Conservation (phyloP, 1,284 basidiomycete genomes). For the Tylopilus sp. region DNA sequence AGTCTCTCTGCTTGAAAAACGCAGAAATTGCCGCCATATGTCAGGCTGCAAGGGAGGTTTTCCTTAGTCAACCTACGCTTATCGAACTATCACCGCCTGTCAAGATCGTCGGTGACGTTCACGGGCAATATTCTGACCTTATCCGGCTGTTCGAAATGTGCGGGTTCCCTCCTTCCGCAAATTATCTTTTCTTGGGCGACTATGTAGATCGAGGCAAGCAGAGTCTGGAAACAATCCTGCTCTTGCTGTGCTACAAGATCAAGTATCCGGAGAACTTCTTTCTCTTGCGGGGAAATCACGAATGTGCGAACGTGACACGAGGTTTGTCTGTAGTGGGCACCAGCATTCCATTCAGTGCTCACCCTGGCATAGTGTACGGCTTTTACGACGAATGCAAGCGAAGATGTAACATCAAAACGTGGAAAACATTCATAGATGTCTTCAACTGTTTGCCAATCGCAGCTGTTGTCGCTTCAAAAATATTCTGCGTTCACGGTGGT, state of each 20-base stretch:
- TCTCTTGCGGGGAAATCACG: slow-evolving; percentile 95
- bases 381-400: slow-evolving; percentile 99
- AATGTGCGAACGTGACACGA: slow-evolving; percentile 98
- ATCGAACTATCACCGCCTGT: slow-evolving; percentile 98
- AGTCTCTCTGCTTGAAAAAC: slow-evolving; percentile 95
- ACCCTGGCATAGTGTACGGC: slow-evolving; percentile 75
- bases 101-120: slow-evolving; percentile 99
- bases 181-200: slow-evolving; percentile 98
- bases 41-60: slow-evolving; percentile 94
- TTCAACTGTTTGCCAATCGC: slow-evolving; percentile 99
- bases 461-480: slow-evolving; percentile 98
- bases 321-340: slow-evolving; percentile 48
- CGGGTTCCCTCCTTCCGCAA: slow-evolving; percentile 95
- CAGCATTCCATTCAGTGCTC: slow-evolving; percentile 12
- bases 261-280: slow-evolving; percentile 99
- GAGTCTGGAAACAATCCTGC: slow-evolving; percentile 94
- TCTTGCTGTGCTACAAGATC: slow-evolving; percentile 98
- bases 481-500: slow-evolving; percentile 99
- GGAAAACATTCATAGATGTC: slow-evolving; percentile 99
- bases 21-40: slow-evolving; percentile 95
- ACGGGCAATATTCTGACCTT: slow-evolving; percentile 98
- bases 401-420: slow-evolving; percentile 98
- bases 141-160: slow-evolving; percentile 99
- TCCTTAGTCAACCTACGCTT: slow-evolving; percentile 94
- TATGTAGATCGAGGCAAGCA: slow-evolving; percentile 99